Conservation (phyloP, 2,329 filamentous ascomycete species). For the Exophiala dermatitidis region DNA sequence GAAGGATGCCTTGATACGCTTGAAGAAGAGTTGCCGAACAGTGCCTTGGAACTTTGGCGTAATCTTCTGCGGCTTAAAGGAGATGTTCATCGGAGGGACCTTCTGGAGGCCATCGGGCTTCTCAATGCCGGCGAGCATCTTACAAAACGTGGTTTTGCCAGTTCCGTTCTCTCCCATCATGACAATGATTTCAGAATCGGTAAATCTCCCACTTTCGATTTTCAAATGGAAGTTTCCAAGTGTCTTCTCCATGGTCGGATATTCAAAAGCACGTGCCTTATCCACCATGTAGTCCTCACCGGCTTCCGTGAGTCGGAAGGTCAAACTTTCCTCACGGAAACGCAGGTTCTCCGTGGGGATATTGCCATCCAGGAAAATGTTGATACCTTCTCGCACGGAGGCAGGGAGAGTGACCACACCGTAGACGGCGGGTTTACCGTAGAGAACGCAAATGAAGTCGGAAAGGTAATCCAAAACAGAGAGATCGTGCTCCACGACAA, state of each 20-base stretch:
- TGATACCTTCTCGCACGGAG: slow-evolving; percentile 97
- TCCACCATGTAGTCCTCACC: slow-evolving; percentile 82
- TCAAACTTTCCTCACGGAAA: slow-evolving; percentile 93
- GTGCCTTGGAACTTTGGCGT: slow-evolving; percentile 97
- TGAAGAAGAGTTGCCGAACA: slow-evolving; percentile 97
- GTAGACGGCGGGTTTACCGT: slow-evolving; percentile 90
- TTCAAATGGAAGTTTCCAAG: slow-evolving; percentile 78
- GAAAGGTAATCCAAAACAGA: slow-evolving; percentile 97
- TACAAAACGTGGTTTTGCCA: slow-evolving; percentile 98
- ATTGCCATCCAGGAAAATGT: slow-evolving; percentile 96
- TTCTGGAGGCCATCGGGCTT: slow-evolving; percentile 75
- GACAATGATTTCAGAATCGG: slow-evolving; percentile 96
- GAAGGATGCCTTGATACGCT: slow-evolving; percentile 98
- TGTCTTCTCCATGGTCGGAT: slow-evolving; percentile 88
- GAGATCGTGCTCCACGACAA: slow-evolving; percentile 98
- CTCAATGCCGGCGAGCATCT: slow-evolving; percentile 83
- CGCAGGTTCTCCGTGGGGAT: slow-evolving; percentile 97
- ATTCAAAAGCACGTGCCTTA: slow-evolving; percentile 75
- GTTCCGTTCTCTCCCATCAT: slow-evolving; percentile 99
- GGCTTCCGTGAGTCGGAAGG: slow-evolving; percentile 87
- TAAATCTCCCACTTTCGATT: slow-evolving; percentile 79
- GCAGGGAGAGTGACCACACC: slow-evolving; percentile 94
- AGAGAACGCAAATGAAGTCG: slow-evolving; percentile 95
- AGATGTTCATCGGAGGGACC: slow-evolving; percentile 91
- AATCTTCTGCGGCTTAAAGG: slow-evolving; percentile 99